Conservation (phyloP, 805 yeast genomes). For the Wickerhamiella qilinensis region DNA sequence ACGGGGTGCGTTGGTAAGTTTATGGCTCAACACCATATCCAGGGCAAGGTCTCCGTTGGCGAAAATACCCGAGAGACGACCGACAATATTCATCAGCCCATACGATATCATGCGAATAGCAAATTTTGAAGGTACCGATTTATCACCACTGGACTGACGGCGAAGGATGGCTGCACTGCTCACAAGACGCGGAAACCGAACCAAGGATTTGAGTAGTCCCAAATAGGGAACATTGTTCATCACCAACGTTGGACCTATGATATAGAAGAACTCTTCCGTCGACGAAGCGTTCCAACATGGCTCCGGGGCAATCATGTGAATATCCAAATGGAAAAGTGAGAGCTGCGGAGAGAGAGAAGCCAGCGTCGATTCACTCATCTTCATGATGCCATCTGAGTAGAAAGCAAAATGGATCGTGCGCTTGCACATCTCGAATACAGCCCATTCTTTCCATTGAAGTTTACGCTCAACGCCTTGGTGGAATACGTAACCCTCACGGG, state of each 20-base stretch:
- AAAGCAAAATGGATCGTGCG: conserved; percentile 17
- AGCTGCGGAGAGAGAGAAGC: conserved; percentile 4
- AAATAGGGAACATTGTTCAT: conserved; percentile 18
- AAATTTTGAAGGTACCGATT: conserved; percentile 8
- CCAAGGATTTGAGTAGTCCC: conserved; percentile 18
- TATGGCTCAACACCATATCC: conserved; percentile 9
- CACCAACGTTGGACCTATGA: conserved; percentile 13
- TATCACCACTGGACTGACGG: background rate
- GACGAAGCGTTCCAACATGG: conserved; percentile 17
- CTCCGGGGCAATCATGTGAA: conserved; percentile 18
- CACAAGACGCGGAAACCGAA: conserved; percentile 18
- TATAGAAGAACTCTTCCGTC: conserved; percentile 15
- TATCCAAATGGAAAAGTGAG: conserved; percentile 19
- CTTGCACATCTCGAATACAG: conserved; percentile 29
- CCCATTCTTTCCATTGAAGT: conserved; percentile 33
- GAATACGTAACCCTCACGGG: conserved; percentile 15
- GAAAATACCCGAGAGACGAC: conserved; percentile 10
- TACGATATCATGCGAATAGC: conserved; percentile 14
- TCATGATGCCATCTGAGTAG: conserved; percentile 15
- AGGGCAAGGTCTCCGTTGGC: conserved; percentile 11
- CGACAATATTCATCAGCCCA: conserved; percentile 18
- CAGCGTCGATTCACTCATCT: background rate
- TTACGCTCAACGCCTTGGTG: conserved; percentile 16
- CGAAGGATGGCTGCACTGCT: conserved; percentile 1
- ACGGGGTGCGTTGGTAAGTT: conserved; percentile 4